Evolutionary conservation across 805 yeast species (phyloP), one percentile per base, ranked within the genome.

Genomic region (Candida tammaniensis): DNA sequence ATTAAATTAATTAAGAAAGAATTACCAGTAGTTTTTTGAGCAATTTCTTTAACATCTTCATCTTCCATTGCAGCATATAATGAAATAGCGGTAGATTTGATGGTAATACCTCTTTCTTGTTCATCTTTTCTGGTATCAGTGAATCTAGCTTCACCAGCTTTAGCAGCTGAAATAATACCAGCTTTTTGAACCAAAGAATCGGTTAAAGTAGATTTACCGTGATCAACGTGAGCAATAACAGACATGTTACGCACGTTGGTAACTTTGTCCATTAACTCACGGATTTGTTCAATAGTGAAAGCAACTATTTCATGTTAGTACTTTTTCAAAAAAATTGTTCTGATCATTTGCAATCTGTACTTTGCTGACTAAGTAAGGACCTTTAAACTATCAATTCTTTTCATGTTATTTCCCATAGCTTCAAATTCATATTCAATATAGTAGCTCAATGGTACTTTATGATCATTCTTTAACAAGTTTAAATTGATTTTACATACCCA

Each of bases 151-250:
- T 93, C 98, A 83, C 98, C 98, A 49, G 98, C 98, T 78, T 87
- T 87, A 63, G 96, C 97, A 62, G 98, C 97, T 40, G 98, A 93
- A 64, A 91, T 91, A 72, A 93, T 91, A 87, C 98, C 98, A 56
- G 98, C 98, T 64, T 83, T 84, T 79, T 91, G 98, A 61, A 91
- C 98, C 68, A 91, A 84, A 51, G 98, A 93, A 76, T 91, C 98
- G 73, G 98, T 91, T 73, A 91, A 82, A 60, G 98, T 91, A 55
- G 97, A 89, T 75, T 91, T 91, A 78, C 98, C 98, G 81, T 93
- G 98, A 82, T 91, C 98, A 85, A 91, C 98, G 80, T 91, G 98
- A 65, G 98, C 98, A 83, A 93, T 93, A 74, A 91, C 98, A 74
- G 98, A 91, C 95, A 91, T 93, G 94, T 93, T 93, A 81, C 98